These are phyloP conservation scores for Aspergillus vadensis DNA, from an alignment of 2,329 filamentous ascomycete genomes.

Conservation along the genomic window DNA sequence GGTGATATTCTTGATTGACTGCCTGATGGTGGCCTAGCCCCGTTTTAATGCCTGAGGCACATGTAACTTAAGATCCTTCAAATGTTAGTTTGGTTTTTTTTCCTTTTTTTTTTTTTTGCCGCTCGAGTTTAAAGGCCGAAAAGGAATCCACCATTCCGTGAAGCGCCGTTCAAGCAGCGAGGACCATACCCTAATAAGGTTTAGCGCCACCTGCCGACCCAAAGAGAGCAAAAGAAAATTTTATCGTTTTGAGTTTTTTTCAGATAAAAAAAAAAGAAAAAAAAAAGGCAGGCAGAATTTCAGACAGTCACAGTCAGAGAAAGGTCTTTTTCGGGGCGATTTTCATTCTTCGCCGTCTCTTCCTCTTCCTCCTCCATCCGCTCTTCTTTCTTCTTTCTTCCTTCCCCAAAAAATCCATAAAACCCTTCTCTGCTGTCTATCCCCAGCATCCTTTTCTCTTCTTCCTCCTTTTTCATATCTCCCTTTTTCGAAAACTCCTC, in stretches of 20 bases:
- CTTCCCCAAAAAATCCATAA: constrained; percentile 17
- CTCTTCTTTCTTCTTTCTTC: constrained; percentile 27
- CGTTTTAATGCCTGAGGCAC: constrained; percentile 7
- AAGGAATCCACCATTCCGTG: constrained; percentile 1
- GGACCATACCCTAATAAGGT: constrained; percentile 16
- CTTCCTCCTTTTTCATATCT: constrained; percentile 27
- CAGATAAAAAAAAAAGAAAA: constrained; percentile 23
- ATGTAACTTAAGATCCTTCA: neutral
- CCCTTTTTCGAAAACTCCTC: constrained; percentile 36
- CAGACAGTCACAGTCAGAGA: neutral
- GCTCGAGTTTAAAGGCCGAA: constrained; percentile 5
- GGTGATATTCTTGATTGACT: neutral
- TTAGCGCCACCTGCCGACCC: constrained; percentile 26
- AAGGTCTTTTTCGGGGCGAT: constrained; percentile 17
- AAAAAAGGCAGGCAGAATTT: constrained; percentile 17
- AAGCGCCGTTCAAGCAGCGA: constrained; percentile 17
- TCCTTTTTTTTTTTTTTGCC: constrained; percentile 1
- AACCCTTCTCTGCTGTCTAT: constrained; percentile 31
- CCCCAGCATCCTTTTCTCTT: constrained; percentile 27
- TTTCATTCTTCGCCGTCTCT: constrained; percentile 29
- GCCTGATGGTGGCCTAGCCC: neutral
- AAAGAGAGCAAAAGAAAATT: constrained; percentile 20
- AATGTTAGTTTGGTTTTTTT: neutral
- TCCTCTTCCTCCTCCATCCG: constrained; percentile 28
- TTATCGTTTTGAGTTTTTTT: constrained; percentile 40